Evolutionary conservation across 2,329 filamentous ascomycete species (phyloP).

Genomic region (Eutypa lata): DNA sequence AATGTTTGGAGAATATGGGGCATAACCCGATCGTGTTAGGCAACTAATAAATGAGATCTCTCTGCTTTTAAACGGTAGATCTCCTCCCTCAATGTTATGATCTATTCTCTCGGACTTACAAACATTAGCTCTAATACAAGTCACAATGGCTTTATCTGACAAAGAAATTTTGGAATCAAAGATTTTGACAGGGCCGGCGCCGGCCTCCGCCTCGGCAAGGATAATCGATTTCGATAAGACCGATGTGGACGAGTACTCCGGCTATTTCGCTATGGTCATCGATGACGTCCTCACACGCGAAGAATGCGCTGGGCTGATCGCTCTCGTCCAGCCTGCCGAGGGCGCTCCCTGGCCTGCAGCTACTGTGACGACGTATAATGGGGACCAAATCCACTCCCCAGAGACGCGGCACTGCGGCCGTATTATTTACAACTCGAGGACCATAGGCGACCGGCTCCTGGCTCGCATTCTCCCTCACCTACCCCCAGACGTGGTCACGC

Average conservation of each 20-base stretch:
- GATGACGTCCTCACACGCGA: conserved; percentile 6
- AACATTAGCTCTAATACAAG: not conserved
- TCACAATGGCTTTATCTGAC: not conserved
- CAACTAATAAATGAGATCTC: not conserved
- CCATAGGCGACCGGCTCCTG: conserved; percentile 9
- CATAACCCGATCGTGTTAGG: not conserved
- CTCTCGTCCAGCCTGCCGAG: conserved; percentile 5
- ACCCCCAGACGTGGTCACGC: conserved; percentile 7
- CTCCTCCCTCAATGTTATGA: not conserved
- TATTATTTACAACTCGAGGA: conserved; percentile 10
- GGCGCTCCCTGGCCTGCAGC: conserved; percentile 7
- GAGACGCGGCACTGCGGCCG: conserved; percentile 7
- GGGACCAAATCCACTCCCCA: conserved; percentile 3
- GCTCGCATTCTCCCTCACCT: conserved; percentile 10
- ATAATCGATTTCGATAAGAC: conserved; percentile 10
- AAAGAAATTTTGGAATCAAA: not conserved
- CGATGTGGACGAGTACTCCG: conserved; percentile 5
- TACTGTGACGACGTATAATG: conserved; percentile 7
- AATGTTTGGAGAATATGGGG: not conserved
- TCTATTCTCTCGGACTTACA: not conserved
- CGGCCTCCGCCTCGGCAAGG: conserved; percentile 1
- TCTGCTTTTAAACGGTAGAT: not conserved
- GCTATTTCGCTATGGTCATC: conserved; percentile 12
- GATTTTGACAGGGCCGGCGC: conserved; percentile 4
- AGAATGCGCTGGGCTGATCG: conserved; percentile 7